Conservation (phyloP, 495 filamentous ascomycete species). For the Symbiotaphrina buchneri region DNA sequence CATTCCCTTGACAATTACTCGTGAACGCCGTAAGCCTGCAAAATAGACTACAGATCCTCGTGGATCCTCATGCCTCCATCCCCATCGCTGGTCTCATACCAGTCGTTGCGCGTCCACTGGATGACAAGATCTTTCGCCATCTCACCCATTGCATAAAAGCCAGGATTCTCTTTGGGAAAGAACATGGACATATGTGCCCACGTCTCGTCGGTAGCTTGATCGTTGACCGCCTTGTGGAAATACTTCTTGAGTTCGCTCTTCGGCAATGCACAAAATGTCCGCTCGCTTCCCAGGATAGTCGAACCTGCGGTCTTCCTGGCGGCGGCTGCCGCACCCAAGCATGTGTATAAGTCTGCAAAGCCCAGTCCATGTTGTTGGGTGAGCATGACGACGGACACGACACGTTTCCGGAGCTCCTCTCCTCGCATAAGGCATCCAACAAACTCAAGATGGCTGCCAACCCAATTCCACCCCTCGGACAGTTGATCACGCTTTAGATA, state of each 20-base stretch:
- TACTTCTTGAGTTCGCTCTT: constrained; percentile 25
- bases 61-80: neutral
- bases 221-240: constrained; percentile 29
- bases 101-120: constrained; percentile 3
- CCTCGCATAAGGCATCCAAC: constrained; percentile 65
- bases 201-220: constrained; percentile 55
- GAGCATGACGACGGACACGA: constrained; percentile 32
- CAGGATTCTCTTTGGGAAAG: constrained; percentile 6
- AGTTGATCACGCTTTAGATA: constrained; percentile 69
- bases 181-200: constrained; percentile 44
- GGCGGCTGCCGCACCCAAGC: constrained; percentile 40
- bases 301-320: constrained; percentile 7
- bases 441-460: constrained; percentile 83
- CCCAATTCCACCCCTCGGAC: constrained; percentile 50
- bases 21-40: too few species aligned
- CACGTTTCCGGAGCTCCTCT: constrained; percentile 49
- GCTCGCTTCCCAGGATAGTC: constrained; percentile 19
- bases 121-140: constrained; percentile 1
- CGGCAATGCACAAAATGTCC: constrained; percentile 76
- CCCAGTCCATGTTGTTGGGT: constrained; percentile 22
- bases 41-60: too few species aligned
- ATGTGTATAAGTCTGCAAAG: constrained; percentile 66
- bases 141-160: constrained; percentile 4
- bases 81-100: neutral
- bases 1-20: too few species aligned